phyloP scores from a whole-genome alignment of 2,329 filamentous ascomycete genomes.

The Fusarium pseudoanthophilum region DNA sequence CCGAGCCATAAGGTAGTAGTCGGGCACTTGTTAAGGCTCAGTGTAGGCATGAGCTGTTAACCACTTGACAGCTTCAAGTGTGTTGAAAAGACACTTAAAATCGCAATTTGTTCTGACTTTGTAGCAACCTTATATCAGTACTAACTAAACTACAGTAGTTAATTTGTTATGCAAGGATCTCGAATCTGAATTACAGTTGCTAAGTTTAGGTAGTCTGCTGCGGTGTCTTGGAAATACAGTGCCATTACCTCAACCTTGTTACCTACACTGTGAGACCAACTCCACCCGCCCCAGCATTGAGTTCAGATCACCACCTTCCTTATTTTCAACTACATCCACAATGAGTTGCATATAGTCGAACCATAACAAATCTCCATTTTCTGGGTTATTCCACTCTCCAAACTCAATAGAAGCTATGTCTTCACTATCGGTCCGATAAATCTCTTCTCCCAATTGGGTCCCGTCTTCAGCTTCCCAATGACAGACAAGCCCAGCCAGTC shows the following conservation, averaged over 20 bases:
- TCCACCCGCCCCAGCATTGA: conserved; percentile 42
- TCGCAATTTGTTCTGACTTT: too few species aligned
- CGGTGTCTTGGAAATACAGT: neutral
- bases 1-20: too few species aligned
- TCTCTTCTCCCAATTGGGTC: neutral
- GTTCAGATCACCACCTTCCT: conserved; percentile 35
- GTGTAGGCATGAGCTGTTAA: neutral
- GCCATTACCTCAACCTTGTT: too few species aligned
- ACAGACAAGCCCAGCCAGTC: neutral
- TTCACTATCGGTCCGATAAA: neutral
- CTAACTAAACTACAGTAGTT: too few species aligned
- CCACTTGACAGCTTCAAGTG: neutral
- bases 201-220: neutral
- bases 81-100: neutral
- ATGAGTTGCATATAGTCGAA: neutral
- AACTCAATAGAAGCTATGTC: neutral
- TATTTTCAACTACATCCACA: conserved; percentile 33
- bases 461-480: neutral
- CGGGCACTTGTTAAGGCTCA: neutral
- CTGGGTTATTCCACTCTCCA: neutral
- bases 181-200: neutral
- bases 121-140: neutral
- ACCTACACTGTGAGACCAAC: conserved; percentile 11
- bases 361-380: conserved; percentile 3
- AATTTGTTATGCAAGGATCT: neutral